Evolutionary conservation across 805 yeast species (phyloP).

Genomic region (Candida krabiensis): DNA sequence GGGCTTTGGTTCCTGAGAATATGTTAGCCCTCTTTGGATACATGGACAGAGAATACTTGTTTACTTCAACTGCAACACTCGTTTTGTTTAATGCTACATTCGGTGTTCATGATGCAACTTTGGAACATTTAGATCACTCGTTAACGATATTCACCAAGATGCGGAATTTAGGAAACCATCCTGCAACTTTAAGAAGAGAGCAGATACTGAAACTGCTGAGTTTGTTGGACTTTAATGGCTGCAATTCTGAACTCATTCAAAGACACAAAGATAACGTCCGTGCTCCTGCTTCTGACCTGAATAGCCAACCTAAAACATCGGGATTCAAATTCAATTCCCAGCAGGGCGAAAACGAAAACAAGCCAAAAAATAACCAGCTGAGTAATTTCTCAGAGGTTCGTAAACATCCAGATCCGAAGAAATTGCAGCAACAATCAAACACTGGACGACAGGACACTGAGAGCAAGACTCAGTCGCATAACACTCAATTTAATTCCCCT

Average conservation of each 20-base stretch:
- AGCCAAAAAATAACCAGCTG: not conserved
- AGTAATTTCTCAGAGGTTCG: not conserved
- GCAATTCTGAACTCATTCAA: conserved; percentile 53
- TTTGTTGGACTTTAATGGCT: conserved; percentile 66
- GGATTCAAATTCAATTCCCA: conserved; percentile 11
- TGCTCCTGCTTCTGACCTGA: conserved; percentile 27
- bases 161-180: conserved; percentile 77
- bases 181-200: conserved; percentile 73
- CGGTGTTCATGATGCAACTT: conserved; percentile 78
- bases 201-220: conserved; percentile 65
- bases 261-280: conserved; percentile 54
- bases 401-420: not conserved
- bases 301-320: conserved; percentile 12
- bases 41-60: conserved; percentile 82
- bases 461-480: not conserved
- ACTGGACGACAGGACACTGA: not conserved
- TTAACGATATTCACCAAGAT: conserved; percentile 66
- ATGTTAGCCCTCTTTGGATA: conserved; percentile 86
- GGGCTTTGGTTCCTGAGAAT: conserved; percentile 74
- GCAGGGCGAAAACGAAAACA: not conserved
- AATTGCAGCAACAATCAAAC: not conserved
- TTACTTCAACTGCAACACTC: conserved; percentile 73
- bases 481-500: not conserved
- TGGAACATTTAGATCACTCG: conserved; percentile 72
- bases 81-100: conserved; percentile 75